These are phyloP conservation scores for Eucalyptus marginata DNA, from an alignment of 345 rosid species.

Conservation along the genomic window DNA sequence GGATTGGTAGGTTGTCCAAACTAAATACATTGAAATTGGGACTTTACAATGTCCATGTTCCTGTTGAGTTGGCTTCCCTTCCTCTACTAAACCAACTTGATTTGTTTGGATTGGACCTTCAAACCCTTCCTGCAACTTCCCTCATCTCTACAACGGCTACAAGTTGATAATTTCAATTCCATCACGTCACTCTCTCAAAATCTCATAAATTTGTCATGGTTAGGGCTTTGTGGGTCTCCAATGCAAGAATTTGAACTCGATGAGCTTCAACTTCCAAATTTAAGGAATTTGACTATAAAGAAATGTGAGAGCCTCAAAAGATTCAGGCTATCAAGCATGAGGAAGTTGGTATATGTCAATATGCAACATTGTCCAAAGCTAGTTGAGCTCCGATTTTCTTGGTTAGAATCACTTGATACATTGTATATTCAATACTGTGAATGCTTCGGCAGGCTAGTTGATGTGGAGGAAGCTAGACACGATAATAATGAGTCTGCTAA, in stretches of 20 bases:
- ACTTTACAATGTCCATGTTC: background rate
- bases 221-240: accelerated
- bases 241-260: background rate
- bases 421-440: accelerated
- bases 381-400: background rate
- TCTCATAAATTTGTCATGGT: background rate
- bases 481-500: background rate
- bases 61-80: background rate
- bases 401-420: background rate
- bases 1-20: background rate
- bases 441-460: background rate
- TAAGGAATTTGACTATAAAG: accelerated
- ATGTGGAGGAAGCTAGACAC: background rate
- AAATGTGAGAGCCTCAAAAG: accelerated
- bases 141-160: accelerated
- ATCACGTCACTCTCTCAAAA: accelerated
- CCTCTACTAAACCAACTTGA: accelerated
- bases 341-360: accelerated
- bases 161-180: background rate
- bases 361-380: accelerated
- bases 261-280: background rate
- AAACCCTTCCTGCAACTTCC: background rate
- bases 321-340: background rate
- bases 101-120: background rate
- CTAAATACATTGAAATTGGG: background rate